Conservation (phyloP, 169 alveolate genomes). For the Plasmodium malariae region DNA sequence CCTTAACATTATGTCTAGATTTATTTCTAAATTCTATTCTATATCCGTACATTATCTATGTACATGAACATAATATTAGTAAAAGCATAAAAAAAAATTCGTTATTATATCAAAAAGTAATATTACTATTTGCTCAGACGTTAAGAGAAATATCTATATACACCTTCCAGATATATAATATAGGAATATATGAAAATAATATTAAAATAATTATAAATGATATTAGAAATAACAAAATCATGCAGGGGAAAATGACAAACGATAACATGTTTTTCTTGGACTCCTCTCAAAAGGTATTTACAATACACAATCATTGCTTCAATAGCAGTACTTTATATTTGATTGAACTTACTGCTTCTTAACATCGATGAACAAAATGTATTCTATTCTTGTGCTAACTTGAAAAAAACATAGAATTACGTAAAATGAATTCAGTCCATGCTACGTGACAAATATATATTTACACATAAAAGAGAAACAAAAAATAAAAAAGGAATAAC, state of each 20-base stretch:
- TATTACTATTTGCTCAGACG: slow-evolving; percentile 46
- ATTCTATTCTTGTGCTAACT: too few relatives aligned
- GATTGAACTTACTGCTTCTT: too few relatives aligned
- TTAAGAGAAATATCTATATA: slow-evolving; percentile 63
- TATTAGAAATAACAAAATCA: slow-evolving; percentile 40
- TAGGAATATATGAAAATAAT: slow-evolving; percentile 58
- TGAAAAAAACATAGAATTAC: too few relatives aligned
- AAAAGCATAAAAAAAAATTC: not conserved
- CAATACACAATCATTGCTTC: too few relatives aligned
- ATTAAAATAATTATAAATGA: slow-evolving; percentile 41
- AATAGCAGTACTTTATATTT: too few relatives aligned
- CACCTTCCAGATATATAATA: slow-evolving; percentile 49
- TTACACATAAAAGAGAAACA: too few relatives aligned
- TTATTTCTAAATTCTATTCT: slow-evolving; percentile 53
- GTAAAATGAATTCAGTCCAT: too few relatives aligned
- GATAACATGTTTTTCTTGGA: slow-evolving; percentile 72
- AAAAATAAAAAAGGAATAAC: too few relatives aligned
- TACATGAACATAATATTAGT: slow-evolving; percentile 35
- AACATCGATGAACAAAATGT: too few relatives aligned
- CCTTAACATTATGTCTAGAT: slow-evolving; percentile 49
- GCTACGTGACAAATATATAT: too few relatives aligned
- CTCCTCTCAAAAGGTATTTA: slow-evolving; percentile 65
- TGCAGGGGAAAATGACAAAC: slow-evolving; percentile 18
- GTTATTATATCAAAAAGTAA: slow-evolving; percentile 29
- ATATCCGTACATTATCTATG: slow-evolving; percentile 66